phyloP scores from a whole-genome alignment of 2,329 filamentous ascomycete genomes.

The Pseudodiploospora longispora region DNA sequence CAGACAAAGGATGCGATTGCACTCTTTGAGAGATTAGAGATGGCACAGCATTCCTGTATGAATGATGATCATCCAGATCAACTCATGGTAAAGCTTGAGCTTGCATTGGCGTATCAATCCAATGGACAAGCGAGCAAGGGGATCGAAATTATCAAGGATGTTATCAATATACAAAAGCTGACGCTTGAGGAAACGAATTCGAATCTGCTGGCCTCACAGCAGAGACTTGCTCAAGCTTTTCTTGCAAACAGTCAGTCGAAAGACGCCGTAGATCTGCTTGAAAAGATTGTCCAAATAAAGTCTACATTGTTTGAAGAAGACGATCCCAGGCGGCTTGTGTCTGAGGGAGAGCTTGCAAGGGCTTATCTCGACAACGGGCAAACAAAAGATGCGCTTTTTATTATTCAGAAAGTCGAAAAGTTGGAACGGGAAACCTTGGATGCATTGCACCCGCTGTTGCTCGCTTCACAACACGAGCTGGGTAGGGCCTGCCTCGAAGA shows the following conservation, averaged over 20 bases:
- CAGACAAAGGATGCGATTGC: conserved; percentile 3
- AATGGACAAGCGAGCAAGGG: conserved; percentile 3
- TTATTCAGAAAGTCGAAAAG: conserved; percentile 3
- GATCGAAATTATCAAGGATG: conserved; percentile 1
- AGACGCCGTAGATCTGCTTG: conserved; percentile 1
- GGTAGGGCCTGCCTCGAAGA: conserved; percentile 1
- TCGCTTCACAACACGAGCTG: conserved; percentile 6
- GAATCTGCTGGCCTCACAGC: conserved; percentile 1
- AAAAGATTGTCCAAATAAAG: conserved; percentile 3
- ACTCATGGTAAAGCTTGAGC: conserved; percentile 1
- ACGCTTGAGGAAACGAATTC: background rate
- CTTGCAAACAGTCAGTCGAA: conserved; percentile 4
- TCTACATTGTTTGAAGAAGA: background rate
- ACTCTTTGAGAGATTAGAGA: conserved; percentile 1
- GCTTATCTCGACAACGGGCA: conserved; percentile 3
- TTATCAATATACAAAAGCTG: background rate
- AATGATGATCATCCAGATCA: conserved; percentile 1
- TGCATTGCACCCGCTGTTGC: conserved; percentile 2
- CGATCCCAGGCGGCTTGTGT: conserved; percentile 4
- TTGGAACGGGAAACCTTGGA: background rate
- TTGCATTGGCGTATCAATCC: background rate
- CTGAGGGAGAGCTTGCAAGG: conserved; percentile 5
- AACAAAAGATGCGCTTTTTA: conserved; percentile 2
- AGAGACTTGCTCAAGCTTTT: conserved; percentile 4
- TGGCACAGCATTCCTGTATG: background rate